Percentiles rank a stretch among this genome's conserved stretches.
Evolutionary conservation across 1,284 basidiomycete species (phyloP).

Genomic region (Ganoderma lingzhi): DNA sequence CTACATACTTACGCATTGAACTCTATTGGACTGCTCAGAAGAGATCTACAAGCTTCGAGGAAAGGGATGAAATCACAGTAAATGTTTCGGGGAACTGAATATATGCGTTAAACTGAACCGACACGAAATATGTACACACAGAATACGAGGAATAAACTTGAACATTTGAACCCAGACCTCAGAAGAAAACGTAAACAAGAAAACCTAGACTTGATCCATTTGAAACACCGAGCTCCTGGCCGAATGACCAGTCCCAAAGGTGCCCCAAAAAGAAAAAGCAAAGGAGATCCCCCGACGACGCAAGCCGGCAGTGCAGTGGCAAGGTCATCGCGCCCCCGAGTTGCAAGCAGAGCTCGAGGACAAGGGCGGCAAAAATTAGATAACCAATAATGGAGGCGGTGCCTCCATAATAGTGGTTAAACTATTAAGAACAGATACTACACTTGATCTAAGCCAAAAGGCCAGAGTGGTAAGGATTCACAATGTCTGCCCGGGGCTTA

Average conservation of each 20-base stretch:
- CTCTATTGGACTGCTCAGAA: no score
- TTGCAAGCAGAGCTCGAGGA: slow-evolving; percentile 36
- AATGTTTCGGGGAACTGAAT: no score
- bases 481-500: background rate
- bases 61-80: no score
- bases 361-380: slow-evolving; percentile 38
- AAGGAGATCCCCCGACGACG: slow-evolving; percentile 34
- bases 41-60: no score
- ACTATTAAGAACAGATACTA: slow-evolving; percentile 94
- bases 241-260: slow-evolving; percentile 28
- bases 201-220: slow-evolving; percentile 21
- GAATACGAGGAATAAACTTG: no score
- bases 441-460: slow-evolving; percentile 97
- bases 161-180: no score
- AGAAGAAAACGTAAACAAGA: background rate
- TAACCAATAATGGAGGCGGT: slow-evolving; percentile 42
- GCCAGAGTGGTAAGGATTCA: slow-evolving; percentile 78
- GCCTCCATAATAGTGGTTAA: slow-evolving; percentile 74
- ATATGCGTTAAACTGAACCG: no score
- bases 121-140: no score
- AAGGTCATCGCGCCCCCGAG: slow-evolving; percentile 36
- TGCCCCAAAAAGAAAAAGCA: slow-evolving; percentile 26
- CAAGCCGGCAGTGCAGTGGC: slow-evolving; percentile 35
- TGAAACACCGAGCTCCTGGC: slow-evolving; percentile 21
- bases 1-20: no score